These are phyloP conservation scores for Micractinium conductrix DNA, from an alignment of 139 green algal species.

Conservation along the genomic window DNA sequence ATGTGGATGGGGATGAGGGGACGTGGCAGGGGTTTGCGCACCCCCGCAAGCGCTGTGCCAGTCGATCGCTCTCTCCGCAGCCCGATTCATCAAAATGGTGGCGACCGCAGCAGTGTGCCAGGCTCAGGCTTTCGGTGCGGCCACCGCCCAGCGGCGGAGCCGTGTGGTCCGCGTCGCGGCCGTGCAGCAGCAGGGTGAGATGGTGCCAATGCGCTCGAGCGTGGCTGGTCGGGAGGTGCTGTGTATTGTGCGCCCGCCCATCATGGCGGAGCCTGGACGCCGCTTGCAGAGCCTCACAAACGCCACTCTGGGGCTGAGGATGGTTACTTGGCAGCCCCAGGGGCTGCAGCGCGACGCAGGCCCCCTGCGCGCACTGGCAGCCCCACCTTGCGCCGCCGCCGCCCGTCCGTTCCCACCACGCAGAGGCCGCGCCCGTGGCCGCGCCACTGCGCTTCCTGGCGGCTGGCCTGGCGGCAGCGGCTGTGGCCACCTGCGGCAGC, in stretches of 20 bases:
- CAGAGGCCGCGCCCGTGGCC: constrained; percentile 14
- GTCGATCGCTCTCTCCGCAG: too few species aligned
- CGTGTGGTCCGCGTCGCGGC: constrained; percentile 5
- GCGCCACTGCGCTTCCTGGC: constrained; percentile 31
- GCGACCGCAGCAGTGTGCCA: background rate
- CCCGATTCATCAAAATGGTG: too few species aligned
- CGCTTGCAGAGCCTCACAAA: background rate
- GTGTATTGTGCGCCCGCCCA: background rate
- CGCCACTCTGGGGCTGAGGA: too few species aligned
- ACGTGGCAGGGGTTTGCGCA: too few species aligned
- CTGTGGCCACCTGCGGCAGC: background rate
- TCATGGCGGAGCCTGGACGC: background rate
- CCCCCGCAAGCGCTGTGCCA: too few species aligned
- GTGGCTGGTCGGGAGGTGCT: background rate
- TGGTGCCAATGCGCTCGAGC: background rate
- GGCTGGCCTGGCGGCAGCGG: constrained; percentile 21
- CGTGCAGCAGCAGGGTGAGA: constrained; percentile 2
- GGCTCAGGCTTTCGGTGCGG: background rate
- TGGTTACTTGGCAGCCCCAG: too few species aligned
- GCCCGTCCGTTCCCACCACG: too few species aligned
- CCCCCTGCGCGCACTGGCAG: background rate
- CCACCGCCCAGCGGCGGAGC: background rate
- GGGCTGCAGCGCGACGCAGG: too few species aligned
- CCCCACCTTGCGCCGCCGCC: too few species aligned
- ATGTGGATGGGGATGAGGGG: too few species aligned